These are phyloP conservation scores for Perkinsus chesapeaki DNA, from an alignment of 169 alveolate genomes.

Conservation along the genomic window DNA sequence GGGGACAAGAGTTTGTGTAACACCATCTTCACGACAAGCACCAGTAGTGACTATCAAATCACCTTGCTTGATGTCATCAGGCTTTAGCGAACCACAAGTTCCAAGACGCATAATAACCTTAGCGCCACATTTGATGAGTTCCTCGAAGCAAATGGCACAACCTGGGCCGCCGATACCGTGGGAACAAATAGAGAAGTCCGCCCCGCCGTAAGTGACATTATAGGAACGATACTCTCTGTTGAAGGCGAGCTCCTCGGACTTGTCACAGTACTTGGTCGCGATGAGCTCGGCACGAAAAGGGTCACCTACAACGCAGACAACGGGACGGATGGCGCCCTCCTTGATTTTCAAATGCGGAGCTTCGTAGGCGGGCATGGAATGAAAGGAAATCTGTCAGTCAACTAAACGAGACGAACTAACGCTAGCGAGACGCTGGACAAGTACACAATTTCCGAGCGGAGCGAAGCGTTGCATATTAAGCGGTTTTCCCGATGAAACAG, in stretches of 20 bases:
- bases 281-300: not conserved
- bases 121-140: conserved; percentile 22
- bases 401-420: not conserved
- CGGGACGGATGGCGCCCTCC: not conserved
- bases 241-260: conserved; percentile 12
- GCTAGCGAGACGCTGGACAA: not conserved
- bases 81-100: conserved; percentile 27
- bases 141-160: conserved; percentile 27
- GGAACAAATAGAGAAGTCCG: conserved; percentile 14
- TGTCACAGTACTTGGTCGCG: conserved; percentile 8
- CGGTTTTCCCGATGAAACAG: no score
- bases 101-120: conserved; percentile 31
- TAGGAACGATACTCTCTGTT: conserved; percentile 27
- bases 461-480: not conserved
- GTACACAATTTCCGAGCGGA: not conserved
- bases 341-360: not conserved
- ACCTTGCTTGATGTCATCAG: conserved; percentile 15
- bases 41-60: conserved; percentile 19
- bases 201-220: not conserved
- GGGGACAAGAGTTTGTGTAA: not conserved
- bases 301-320: not conserved
- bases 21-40: conserved; percentile 22
- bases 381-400: not conserved
- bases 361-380: not conserved
- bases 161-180: conserved; percentile 35